These are phyloP conservation scores for Speleostelium caveatum DNA, from an alignment of 78 protist genomes.

Conservation along the genomic window DNA sequence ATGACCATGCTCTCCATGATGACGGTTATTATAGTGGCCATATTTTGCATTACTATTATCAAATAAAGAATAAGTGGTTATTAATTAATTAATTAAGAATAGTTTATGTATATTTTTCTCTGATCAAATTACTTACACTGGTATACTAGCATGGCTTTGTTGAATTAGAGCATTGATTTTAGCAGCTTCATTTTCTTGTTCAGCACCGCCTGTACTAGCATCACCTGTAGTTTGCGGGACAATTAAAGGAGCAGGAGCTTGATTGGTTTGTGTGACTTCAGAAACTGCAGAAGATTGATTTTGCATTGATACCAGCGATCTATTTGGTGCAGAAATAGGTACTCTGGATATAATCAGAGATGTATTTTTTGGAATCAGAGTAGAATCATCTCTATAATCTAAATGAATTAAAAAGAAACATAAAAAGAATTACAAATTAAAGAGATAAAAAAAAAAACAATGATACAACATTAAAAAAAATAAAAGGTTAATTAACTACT, in stretches of 20 bases:
- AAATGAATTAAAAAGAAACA: background rate
- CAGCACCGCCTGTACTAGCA: background rate
- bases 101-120: background rate
- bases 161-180: background rate
- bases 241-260: conserved; percentile 41
- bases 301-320: background rate
- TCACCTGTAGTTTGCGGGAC: background rate
- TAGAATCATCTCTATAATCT: conserved; percentile 70
- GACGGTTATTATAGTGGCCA: background rate
- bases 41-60: background rate
- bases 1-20: no score
- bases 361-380: conserved; percentile 73
- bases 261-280: background rate
- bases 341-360: conserved; percentile 37
- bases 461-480: background rate
- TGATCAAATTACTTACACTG: background rate
- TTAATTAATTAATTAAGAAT: background rate
- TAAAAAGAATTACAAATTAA: background rate
- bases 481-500: background rate
- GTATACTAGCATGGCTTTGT: background rate
- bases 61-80: background rate
- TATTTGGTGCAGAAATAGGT: conserved; percentile 14
- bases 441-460: background rate
- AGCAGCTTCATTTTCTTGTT: conserved; percentile 11
- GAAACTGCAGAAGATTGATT: background rate